phyloP scores from a whole-genome alignment of 2,329 filamentous ascomycete genomes.

The Phaeosphaeria sp. region DNA sequence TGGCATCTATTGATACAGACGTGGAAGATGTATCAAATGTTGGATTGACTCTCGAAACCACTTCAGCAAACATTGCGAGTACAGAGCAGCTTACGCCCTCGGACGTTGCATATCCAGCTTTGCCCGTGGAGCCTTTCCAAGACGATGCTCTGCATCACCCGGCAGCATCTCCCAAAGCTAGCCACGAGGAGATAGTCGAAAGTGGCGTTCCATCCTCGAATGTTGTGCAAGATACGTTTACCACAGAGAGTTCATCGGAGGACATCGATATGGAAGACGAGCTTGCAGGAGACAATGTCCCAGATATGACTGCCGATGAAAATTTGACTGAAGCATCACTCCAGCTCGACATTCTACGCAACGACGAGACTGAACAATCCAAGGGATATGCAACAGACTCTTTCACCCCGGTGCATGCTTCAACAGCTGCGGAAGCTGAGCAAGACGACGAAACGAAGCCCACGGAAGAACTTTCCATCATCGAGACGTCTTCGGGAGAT shows the following conservation, averaged over 20 bases:
- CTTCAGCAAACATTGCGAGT: not conserved
- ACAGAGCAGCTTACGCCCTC: not conserved
- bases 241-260: not conserved
- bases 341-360: constrained; percentile 36
- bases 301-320: constrained; percentile 17
- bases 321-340: constrained; percentile 41
- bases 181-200: not conserved
- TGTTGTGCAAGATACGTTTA: not conserved
- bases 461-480: not conserved
- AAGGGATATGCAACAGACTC: not conserved
- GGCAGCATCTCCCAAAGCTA: not conserved
- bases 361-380: constrained; percentile 14
- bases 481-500: no score
- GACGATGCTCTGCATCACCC: not conserved
- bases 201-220: not conserved
- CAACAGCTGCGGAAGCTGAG: not conserved
- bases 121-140: constrained; percentile 9
- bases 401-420: not conserved
- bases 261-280: not conserved
- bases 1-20: not conserved
- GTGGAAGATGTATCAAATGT: not conserved
- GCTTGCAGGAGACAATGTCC: not conserved
- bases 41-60: not conserved
- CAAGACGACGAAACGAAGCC: not conserved
- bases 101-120: constrained; percentile 14